These are phyloP conservation scores for Gossypium australe DNA, from an alignment of 345 rosid genomes.

Conservation along the genomic window DNA sequence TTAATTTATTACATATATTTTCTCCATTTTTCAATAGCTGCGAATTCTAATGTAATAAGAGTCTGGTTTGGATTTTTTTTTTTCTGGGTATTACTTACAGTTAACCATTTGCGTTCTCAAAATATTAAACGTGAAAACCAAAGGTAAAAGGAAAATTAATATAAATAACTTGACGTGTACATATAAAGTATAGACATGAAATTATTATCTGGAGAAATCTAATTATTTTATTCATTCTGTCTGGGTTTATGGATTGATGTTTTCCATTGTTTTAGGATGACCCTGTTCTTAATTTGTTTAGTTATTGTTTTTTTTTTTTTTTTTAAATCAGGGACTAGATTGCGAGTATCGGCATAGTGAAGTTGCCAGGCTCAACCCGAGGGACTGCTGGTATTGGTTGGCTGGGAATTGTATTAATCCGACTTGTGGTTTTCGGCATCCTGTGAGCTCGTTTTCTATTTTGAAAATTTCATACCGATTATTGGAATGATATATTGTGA, in stretches of 20 bases:
- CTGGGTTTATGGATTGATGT: neutral
- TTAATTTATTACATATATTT: neutral
- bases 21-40: neutral
- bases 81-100: neutral
- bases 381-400: constrained; percentile 68
- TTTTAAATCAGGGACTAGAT: constrained; percentile 39
- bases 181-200: neutral
- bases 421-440: constrained; percentile 55
- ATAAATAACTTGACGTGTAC: neutral
- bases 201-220: neutral
- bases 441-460: constrained; percentile 33
- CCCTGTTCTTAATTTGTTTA: neutral
- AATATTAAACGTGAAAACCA: neutral
- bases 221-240: neutral
- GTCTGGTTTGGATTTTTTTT: neutral
- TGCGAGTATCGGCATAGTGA: constrained; percentile 66
- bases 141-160: neutral
- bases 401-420: constrained; percentile 59
- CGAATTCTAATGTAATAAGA: neutral
- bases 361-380: constrained; percentile 55
- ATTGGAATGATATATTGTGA: neutral
- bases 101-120: neutral
- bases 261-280: neutral
- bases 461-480: neutral
- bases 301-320: neutral